Evolutionary conservation across 768 basidiomycete species (phyloP).

Genomic region (Mycena capillaripes): DNA sequence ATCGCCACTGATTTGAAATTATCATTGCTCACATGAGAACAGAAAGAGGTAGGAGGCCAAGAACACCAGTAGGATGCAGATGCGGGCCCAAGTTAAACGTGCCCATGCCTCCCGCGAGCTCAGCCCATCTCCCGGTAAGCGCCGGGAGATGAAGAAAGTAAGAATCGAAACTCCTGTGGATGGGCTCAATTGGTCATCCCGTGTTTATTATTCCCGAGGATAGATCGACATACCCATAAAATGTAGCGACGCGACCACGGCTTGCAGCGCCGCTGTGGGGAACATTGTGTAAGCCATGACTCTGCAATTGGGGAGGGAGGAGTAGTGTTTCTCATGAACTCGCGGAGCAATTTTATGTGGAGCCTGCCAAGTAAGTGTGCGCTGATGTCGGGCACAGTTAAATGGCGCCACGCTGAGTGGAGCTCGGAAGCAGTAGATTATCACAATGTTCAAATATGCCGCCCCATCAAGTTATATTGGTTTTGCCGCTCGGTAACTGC

Average conservation of each 20-base stretch:
- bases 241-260: neutral
- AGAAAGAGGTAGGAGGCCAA: constrained; percentile 60
- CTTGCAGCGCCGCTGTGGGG: neutral
- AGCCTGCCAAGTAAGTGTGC: neutral
- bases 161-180: constrained; percentile 26
- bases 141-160: constrained; percentile 22
- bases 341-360: neutral
- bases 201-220: neutral
- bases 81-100: constrained; percentile 53
- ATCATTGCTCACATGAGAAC: constrained; percentile 49
- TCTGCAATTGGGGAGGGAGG: neutral
- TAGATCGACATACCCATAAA: neutral
- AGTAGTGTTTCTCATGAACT: neutral
- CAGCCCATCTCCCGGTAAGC: neutral
- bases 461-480: neutral
- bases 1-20: neutral
- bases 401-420: neutral
- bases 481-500: neutral
- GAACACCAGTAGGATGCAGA: constrained; percentile 57
- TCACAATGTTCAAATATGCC: neutral
- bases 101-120: neutral
- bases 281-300: neutral
- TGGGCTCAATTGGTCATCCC: no score
- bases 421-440: no score
- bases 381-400: neutral